Conservation (phyloP, 2,329 filamentous ascomycete genomes). For the Cladorrhinum sp. region DNA sequence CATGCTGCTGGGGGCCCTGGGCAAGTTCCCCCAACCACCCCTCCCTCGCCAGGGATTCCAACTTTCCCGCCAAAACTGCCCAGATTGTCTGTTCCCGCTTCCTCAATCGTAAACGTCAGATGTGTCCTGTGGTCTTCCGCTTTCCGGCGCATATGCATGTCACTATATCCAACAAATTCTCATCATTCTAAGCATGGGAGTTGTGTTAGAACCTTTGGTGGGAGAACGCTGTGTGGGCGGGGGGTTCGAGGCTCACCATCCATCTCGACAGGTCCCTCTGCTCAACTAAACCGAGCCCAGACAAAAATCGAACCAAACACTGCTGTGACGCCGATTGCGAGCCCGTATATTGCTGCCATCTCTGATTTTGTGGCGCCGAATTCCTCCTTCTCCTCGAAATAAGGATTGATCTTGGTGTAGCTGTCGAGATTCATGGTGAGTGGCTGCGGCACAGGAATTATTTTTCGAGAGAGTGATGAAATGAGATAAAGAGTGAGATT, state of each 20-base stretch:
- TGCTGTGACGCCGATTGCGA: not conserved
- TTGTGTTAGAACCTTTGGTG: not conserved
- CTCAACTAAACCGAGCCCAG: not conserved
- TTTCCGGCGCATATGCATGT: not conserved
- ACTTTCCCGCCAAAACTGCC: not conserved
- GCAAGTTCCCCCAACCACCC: not conserved
- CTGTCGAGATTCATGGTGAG: constrained; percentile 25
- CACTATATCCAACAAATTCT: not conserved
- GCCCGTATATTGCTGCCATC: not conserved
- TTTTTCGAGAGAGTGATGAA: not conserved
- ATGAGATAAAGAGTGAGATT: not conserved
- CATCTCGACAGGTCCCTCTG: not conserved
- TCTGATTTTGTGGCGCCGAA: not conserved
- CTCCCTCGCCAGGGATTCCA: not conserved
- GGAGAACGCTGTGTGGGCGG: not conserved
- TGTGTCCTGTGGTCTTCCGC: not conserved
- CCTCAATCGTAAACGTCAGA: not conserved
- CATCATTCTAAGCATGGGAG: not conserved
- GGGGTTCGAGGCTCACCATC: not conserved
- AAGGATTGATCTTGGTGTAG: constrained; percentile 24
- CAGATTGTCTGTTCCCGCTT: not conserved
- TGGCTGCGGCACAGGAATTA: not conserved
- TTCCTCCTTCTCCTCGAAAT: constrained; percentile 18
- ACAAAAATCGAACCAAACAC: not conserved
- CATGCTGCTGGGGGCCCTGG: too few species aligned